Conservation (phyloP, 2,329 filamentous ascomycete genomes). For the Pseudopyrenochaeta lycopersici region DNA sequence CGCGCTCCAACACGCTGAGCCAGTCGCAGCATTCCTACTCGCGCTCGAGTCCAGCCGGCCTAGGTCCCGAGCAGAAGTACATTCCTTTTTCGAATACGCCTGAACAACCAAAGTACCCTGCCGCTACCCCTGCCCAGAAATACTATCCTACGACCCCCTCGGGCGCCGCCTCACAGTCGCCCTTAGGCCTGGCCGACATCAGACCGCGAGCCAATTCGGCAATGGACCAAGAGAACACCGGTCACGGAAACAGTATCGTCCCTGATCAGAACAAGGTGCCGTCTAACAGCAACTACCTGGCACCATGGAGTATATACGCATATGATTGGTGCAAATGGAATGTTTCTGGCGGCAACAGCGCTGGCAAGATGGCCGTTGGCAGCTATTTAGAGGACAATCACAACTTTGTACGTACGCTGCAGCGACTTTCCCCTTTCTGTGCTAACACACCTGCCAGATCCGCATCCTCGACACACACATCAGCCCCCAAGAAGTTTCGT, state of each 20-base stretch:
- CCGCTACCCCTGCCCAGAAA: conserved; percentile 61
- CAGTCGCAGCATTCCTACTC: conserved; percentile 73
- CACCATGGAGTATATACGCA: conserved; percentile 94
- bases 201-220: conserved; percentile 84
- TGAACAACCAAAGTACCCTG: conserved; percentile 60
- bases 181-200: conserved; percentile 90
- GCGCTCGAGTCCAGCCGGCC: conserved; percentile 78
- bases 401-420: conserved; percentile 78
- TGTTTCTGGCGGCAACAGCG: conserved; percentile 72
- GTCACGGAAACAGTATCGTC: conserved; percentile 61
- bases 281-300: conserved; percentile 89
- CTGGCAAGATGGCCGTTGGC: conserved; percentile 91
- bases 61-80: conserved; percentile 68
- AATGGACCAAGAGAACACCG: conserved; percentile 75
- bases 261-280: conserved; percentile 73
- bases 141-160: conserved; percentile 65
- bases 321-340: conserved; percentile 99
- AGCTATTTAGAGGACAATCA: conserved; percentile 98
- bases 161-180: conserved; percentile 78
- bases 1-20: conserved; percentile 71
- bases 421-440: neutral
- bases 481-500: conserved; percentile 71
- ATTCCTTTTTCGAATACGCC: conserved; percentile 72
- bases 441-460: conserved; percentile 67
- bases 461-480: conserved; percentile 95